These are phyloP conservation scores for Dendrocalamus sinicus DNA, from an alignment of 176 grass and related monocot species.

Conservation along the genomic window DNA sequence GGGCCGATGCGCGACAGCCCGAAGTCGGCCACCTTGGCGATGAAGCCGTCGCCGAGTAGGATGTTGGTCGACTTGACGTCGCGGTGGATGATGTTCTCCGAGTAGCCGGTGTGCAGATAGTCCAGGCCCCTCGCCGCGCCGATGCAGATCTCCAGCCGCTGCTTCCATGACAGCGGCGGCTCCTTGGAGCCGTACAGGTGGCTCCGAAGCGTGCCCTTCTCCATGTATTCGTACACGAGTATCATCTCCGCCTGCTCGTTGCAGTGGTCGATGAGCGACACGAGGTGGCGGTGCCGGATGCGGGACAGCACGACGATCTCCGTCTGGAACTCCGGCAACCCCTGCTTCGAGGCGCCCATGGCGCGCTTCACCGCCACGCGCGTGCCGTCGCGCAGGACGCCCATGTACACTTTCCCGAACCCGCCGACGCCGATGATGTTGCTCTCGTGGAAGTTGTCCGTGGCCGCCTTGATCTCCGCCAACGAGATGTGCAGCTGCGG, in stretches of 20 bases:
- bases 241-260: constrained; percentile 80
- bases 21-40: constrained; percentile 78
- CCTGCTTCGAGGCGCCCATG: constrained; percentile 51
- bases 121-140: constrained; percentile 58
- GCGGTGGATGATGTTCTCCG: constrained; percentile 77
- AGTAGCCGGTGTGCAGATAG: constrained; percentile 60
- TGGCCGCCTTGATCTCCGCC: constrained; percentile 55
- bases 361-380: constrained; percentile 74
- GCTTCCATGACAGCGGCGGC: constrained; percentile 57
- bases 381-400: constrained; percentile 55
- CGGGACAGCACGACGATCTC: constrained; percentile 78
- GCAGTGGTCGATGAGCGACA: constrained; percentile 77
- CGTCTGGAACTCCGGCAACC: constrained; percentile 64
- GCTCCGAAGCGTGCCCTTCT: constrained; percentile 67
- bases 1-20: constrained; percentile 70
- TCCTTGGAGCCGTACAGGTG: constrained; percentile 61
- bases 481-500: constrained; percentile 56
- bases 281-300: constrained; percentile 74
- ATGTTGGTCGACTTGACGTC: constrained; percentile 95
- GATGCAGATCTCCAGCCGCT: constrained; percentile 75
- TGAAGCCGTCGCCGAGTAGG: constrained; percentile 52
- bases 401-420: constrained; percentile 76
- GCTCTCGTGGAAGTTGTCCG: constrained; percentile 57
- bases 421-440: constrained; percentile 65
- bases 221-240: constrained; percentile 83